A percentile compares a stretch with the other conserved stretches of the same genome.
These are phyloP conservation scores for Arabidopsis arenosa DNA, from an alignment of 345 rosid genomes.

Conservation along the genomic window DNA sequence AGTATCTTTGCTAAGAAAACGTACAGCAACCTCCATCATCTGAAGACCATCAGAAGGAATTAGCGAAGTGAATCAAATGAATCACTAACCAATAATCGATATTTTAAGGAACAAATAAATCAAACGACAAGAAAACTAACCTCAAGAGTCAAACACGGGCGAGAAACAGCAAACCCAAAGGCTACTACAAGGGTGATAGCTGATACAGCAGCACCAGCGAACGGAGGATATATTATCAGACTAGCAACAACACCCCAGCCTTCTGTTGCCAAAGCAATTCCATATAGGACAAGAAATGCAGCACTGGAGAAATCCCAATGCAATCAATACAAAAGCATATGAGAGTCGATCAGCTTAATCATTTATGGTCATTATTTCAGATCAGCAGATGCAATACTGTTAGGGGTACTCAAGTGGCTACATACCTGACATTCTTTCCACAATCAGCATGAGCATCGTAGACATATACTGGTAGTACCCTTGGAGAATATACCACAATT, in stretches of 20 bases:
- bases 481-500: constrained; percentile 96
- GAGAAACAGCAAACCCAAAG: constrained; percentile 99
- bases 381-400: constrained; percentile 15
- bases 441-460: constrained; percentile 99
- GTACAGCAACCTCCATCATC: constrained; percentile 99
- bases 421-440: constrained; percentile 98
- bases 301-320: constrained; percentile 57
- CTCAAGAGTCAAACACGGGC: constrained; percentile 97
- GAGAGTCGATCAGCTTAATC: constrained; percentile 29
- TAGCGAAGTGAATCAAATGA: constrained; percentile 25
- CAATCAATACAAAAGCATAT: constrained; percentile 18
- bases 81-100: neutral
- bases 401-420: constrained; percentile 25
- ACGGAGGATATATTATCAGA: constrained; percentile 95
- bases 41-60: constrained; percentile 50
- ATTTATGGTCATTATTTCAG: constrained; percentile 24
- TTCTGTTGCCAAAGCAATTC: constrained; percentile 96
- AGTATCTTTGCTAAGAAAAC: constrained; percentile 96
- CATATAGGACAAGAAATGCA: constrained; percentile 96
- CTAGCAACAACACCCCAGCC: constrained; percentile 99
- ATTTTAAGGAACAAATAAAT: constrained; percentile 16
- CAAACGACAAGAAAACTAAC: constrained; percentile 50
- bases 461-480: constrained; percentile 96
- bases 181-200: constrained; percentile 97
- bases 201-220: constrained; percentile 99